These are phyloP conservation scores for Geranium rotundifolium DNA, from an alignment of 345 rosid genomes.

Conservation along the genomic window DNA sequence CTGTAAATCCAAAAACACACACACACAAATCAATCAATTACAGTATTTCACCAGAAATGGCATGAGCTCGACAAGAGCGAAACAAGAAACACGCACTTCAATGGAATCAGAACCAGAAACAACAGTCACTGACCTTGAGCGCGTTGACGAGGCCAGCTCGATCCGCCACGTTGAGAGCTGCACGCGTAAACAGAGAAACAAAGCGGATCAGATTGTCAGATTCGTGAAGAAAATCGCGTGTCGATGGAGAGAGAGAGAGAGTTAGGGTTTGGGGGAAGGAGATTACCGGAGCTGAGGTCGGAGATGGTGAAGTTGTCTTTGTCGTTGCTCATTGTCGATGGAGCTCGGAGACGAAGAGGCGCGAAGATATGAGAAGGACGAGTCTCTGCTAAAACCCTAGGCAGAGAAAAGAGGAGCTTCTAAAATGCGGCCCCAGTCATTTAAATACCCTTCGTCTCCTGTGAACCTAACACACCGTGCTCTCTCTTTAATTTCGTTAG, in stretches of 20 bases:
- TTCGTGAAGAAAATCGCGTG: background rate
- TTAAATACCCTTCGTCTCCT: background rate
- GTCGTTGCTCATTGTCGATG: conserved; percentile 47
- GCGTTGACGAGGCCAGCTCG: conserved; percentile 73
- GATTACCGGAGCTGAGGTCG: conserved; percentile 63
- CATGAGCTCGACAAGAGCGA: background rate
- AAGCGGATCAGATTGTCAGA: background rate
- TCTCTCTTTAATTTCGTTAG: background rate
- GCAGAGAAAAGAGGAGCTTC: conserved; percentile 4
- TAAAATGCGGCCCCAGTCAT: background rate
- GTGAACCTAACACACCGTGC: background rate
- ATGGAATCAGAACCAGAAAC: background rate
- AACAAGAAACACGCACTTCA: background rate
- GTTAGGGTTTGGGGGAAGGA: background rate
- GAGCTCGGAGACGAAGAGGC: conserved; percentile 2
- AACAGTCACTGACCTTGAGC: conserved; percentile 52
- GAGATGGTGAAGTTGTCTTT: conserved; percentile 50
- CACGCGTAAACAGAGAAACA: conserved; percentile 1
- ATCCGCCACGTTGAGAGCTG: conserved; percentile 60
- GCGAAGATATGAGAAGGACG: conserved; percentile 4
- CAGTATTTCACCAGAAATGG: no score
- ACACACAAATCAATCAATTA: no score
- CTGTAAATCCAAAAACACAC: conserved; percentile 23
- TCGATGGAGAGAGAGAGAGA: background rate
- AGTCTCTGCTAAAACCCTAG: conserved; percentile 46